Evolutionary conservation across 257 asterid species (phyloP), one percentile per base, ranked within the genome.

Genomic region (Primulina tabacum): DNA sequence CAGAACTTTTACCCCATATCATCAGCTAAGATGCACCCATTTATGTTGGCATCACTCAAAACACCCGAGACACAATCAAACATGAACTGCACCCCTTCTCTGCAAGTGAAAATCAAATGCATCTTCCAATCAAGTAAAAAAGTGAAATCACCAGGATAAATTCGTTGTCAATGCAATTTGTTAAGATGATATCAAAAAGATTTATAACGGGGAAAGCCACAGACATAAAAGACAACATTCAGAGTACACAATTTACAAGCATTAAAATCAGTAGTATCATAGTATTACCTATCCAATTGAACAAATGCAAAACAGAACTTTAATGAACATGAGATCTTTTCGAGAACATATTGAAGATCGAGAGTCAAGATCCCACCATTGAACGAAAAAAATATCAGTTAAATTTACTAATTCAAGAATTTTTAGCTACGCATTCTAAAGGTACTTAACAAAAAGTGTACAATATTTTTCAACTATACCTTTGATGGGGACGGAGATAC

Each of bases 11-110:
- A 93, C 99, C 99, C 99, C 97, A 93, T 93, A 78, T 93, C 99
- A 81, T 93, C 99, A 73, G 99, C 99, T 86, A 93, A 83, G 77
- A 93, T 90, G 96, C 99, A 93, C 59, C 99, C 99, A 70, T 86
- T 85, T 74, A 92, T 90, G 83, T 86, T 88, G 72, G 84, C 82
- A 71, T 83, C 78, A 73, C 86, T 79, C 65, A 85, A 76, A 62
- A 73, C 65, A 71, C 99, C 99, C 24, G 99, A 93, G 77, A 90
- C 96, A 69, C 97, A 93, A 61, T 89, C 99, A 75, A 93, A 93
- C 99, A 90, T 90, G 87, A 93, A 93, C 77, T 90, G 97, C 79
- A 93, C 99, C 72, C 97, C 99, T 85, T 90, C 96, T 77, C 99
- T 93, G 97, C 85, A 84, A 70, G 83, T 66, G 65, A 75, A 77